Base-by-base conservation (phyloP, 2,329 filamentous ascomycete genomes). In the Pseudomassariella vexata region DNA sequence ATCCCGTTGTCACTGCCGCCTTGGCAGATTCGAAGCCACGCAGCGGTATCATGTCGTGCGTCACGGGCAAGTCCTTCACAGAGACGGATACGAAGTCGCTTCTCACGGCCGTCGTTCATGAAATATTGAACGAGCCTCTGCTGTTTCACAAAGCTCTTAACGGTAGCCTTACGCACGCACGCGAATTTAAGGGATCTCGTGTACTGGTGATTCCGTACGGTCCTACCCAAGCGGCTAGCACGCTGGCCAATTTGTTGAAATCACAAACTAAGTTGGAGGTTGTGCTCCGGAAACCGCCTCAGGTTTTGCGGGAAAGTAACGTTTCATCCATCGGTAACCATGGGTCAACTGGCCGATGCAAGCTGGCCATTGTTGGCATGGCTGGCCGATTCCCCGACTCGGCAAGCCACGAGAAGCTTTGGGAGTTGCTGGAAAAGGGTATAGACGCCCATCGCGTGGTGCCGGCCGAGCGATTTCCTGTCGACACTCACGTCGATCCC, bases 351-450 rank as follows among this genome's bases (percentile, higher is more conserved):
- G 62, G 62, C 10, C 60, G 74, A 47, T 74, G 76, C 52, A 89
- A 88, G 57, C 75, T 94, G 40, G 87, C 87, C 36, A 88, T 94
- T 40, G 82, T 94, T 20, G 87, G 87, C 32, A 85, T 87, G 74
- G 75, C 84, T 27, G 83, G 84, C 30, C 73, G 84, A 30, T 88
- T 86, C 55, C 84, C 84, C 2, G 79, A 82, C 45, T 80, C 83
- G 30, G 79, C 76, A 11, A 82, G 70, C 48, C 72, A 78, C 39
- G 80, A 87, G 37, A 74, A 75, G 34, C 73, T 89, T 19, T 89
- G 84, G 84, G 77, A 85, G 38, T 65, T 88, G 4, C 67, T 89
- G 14, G 74, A 79, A 52, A 79, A 82, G 55, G 84, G 84, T 9
- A 69, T 86, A 6, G 83, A 87, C 53, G 82, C 86, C 19, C 81